Evolutionary conservation across 129 eudicot genomes (phyloP).

Genomic region (Arctium minus): DNA sequence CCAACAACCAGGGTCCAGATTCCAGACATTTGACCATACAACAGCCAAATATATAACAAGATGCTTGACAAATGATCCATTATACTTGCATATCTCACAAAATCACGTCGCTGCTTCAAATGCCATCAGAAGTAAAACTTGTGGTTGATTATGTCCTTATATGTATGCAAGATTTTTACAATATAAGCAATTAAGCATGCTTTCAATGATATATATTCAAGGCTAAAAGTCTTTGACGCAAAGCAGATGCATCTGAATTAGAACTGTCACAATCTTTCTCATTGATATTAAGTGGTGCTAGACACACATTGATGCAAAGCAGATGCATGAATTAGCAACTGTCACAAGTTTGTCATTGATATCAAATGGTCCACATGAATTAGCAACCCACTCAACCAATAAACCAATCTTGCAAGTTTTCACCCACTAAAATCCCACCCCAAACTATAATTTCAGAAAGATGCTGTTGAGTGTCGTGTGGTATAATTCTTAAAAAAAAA

Average conservation of each 20-base stretch:
- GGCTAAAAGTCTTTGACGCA: neutral
- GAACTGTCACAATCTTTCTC: neutral
- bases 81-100: neutral
- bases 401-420: neutral
- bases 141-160: neutral
- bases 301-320: neutral
- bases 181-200: neutral
- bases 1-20: too few relatives aligned
- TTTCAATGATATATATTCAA: neutral
- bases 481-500: neutral
- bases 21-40: too few relatives aligned
- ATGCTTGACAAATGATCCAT: neutral
- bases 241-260: neutral
- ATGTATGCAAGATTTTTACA: neutral
- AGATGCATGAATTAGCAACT: neutral
- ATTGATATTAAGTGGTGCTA: neutral
- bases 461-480: neutral
- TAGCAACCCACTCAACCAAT: neutral
- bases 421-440: neutral
- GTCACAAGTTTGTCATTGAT: neutral
- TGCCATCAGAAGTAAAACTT: neutral
- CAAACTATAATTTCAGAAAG: neutral
- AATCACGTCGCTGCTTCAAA: neutral
- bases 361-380: neutral
- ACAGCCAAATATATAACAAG: neutral